Evolutionary conservation across 2,329 filamentous ascomycete species (phyloP).

Genomic region (Cercospora berteroae): DNA sequence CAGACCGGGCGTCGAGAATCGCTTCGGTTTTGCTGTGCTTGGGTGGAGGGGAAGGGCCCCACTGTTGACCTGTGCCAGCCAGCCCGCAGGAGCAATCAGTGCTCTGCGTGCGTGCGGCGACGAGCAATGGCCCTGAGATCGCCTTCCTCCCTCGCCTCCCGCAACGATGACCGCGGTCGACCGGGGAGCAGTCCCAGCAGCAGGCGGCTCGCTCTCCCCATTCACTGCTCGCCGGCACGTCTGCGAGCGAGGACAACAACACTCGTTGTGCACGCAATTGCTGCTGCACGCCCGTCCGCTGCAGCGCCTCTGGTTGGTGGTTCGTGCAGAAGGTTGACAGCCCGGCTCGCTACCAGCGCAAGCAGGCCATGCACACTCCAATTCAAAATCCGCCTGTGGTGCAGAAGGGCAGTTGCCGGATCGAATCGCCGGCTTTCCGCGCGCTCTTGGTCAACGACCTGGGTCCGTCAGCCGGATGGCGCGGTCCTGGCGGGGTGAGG

Average conservation of each 20-base stretch:
- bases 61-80: slow-evolving; percentile 11
- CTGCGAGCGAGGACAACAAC: not conserved
- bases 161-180: not conserved
- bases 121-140: not conserved
- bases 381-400: slow-evolving; percentile 10
- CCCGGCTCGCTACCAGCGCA: slow-evolving; percentile 24
- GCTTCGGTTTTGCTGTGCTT: slow-evolving; percentile 12
- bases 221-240: not conserved
- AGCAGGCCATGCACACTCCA: slow-evolving; percentile 17
- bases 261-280: not conserved
- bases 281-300: slow-evolving; percentile 17
- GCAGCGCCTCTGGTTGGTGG: slow-evolving; percentile 23
- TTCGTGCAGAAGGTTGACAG: slow-evolving; percentile 22
- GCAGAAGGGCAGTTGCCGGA: slow-evolving; percentile 14
- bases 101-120: not conserved
- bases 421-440: slow-evolving; percentile 16
- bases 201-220: not conserved
- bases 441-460: slow-evolving; percentile 1
- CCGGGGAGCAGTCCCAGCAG: not conserved
- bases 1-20: slow-evolving; percentile 16
- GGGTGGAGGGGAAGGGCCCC: slow-evolving; percentile 25
- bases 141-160: not conserved
- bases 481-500: slow-evolving; percentile 7
- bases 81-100: slow-evolving; percentile 2
- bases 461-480: not conserved